Evolutionary conservation across 108 stramenopile genomes (phyloP).

Genomic region (Cyclostephanos invisitatus): DNA sequence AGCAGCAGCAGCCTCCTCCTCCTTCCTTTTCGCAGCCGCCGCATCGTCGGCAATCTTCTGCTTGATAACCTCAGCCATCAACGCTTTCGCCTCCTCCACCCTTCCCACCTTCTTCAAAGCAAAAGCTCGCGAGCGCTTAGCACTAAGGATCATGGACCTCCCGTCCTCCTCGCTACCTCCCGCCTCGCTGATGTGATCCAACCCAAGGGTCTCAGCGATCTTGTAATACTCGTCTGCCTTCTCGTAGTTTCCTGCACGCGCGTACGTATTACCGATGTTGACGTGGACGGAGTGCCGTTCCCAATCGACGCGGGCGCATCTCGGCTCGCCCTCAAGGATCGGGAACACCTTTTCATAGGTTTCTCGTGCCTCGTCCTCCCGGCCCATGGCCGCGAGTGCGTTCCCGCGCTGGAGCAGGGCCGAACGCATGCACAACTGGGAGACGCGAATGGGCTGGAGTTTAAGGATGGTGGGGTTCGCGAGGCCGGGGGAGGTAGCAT

Average conservation of each 20-base stretch:
- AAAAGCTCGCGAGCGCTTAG: constrained; percentile 78
- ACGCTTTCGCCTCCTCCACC: constrained; percentile 76
- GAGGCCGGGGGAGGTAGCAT: constrained; percentile 85
- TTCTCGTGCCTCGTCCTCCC: constrained; percentile 78
- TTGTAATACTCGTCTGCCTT: constrained; percentile 73
- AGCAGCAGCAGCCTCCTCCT: constrained; percentile 51
- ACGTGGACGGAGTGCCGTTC: constrained; percentile 79
- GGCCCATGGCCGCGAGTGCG: constrained; percentile 79
- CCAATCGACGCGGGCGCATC: constrained; percentile 89
- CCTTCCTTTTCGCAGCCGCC: constrained; percentile 65
- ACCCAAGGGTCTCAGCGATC: constrained; percentile 73
- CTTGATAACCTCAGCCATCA: constrained; percentile 74
- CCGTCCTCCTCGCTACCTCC: constrained; percentile 84
- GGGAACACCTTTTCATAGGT: constrained; percentile 73
- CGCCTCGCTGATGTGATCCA: constrained; percentile 72
- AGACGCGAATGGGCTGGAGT: constrained; percentile 77
- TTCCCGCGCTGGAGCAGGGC: constrained; percentile 87
- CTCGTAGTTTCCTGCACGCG: constrained; percentile 70
- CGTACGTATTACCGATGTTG: constrained; percentile 89
- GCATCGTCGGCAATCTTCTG: constrained; percentile 72
- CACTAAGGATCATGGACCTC: constrained; percentile 78
- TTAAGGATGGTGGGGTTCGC: constrained; percentile 68
- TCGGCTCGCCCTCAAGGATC: constrained; percentile 76
- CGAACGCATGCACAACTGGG: constrained; percentile 80
- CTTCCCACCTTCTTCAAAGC: constrained; percentile 81